Evolutionary conservation across 257 asterid species (phyloP).

Genomic region (Solanum peruvianum): DNA sequence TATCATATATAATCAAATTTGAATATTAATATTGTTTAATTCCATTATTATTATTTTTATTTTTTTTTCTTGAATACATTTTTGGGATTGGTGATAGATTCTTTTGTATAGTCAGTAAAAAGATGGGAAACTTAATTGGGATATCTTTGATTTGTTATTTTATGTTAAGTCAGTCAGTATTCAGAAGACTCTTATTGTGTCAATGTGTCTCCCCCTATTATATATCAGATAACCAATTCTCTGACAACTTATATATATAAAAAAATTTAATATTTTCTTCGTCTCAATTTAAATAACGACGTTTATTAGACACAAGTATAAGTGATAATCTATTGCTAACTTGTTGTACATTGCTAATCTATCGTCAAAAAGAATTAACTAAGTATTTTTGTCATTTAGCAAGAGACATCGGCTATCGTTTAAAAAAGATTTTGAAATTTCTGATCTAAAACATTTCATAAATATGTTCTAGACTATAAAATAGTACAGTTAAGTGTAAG

Average conservation of each 20-base stretch:
- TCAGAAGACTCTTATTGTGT: conserved; percentile 23
- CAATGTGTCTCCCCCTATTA: conserved; percentile 32
- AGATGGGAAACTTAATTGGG: conserved; percentile 12
- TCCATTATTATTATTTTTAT: background rate
- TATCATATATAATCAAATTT: too few relatives aligned
- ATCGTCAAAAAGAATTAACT: background rate
- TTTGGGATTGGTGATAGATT: conserved; percentile 28
- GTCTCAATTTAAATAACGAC: background rate
- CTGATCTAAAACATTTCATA: background rate
- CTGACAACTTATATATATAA: background rate
- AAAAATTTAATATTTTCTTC: background rate
- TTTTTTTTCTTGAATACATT: background rate
- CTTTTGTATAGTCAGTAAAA: conserved; percentile 5
- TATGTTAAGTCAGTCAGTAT: conserved; percentile 15
- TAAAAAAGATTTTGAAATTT: background rate
- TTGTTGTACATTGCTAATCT: background rate
- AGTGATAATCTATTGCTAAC: background rate
- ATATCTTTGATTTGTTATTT: conserved; percentile 27
- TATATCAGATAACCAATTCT: conserved; percentile 30
- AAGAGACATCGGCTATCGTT: too few relatives aligned
- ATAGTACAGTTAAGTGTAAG: background rate
- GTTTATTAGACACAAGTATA: background rate
- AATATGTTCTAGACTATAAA: background rate
- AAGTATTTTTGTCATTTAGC: background rate
- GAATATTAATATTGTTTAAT: background rate